These are phyloP conservation scores for Lachancea dasiensis DNA, from an alignment of 805 yeast species.

Conservation along the genomic window DNA sequence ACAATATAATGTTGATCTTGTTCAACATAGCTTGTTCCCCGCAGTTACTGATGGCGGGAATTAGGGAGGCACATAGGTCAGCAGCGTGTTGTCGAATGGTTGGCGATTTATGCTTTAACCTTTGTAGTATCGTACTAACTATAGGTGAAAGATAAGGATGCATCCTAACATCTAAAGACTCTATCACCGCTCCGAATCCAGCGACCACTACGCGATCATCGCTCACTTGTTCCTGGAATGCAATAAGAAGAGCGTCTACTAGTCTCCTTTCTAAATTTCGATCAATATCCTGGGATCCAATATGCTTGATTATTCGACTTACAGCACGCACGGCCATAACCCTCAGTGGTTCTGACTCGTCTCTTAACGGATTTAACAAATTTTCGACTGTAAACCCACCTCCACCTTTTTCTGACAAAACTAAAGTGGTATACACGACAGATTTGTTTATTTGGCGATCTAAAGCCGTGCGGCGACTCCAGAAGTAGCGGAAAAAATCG, in stretches of 20 bases:
- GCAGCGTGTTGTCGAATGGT: conserved; percentile 81
- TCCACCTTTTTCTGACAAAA: conserved; percentile 64
- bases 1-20: conserved; percentile 68
- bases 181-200: conserved; percentile 59
- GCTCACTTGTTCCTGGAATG: conserved; percentile 71
- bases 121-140: conserved; percentile 62
- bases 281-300: conserved; percentile 56
- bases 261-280: conserved; percentile 57
- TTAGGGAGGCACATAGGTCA: conserved; percentile 59
- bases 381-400: conserved; percentile 52
- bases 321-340: conserved; percentile 72
- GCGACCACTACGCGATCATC: conserved; percentile 51
- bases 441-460: conserved; percentile 51
- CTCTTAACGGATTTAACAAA: conserved; percentile 57
- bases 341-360: conserved; percentile 76
- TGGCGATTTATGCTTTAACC: conserved; percentile 65
- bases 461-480: conserved; percentile 78
- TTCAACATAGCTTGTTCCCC: conserved; percentile 55
- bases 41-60: conserved; percentile 61
- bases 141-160: conserved; percentile 70
- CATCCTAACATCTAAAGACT: conserved; percentile 55
- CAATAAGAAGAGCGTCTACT: conserved; percentile 72
- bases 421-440: conserved; percentile 68
- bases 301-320: conserved; percentile 43
- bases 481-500: conserved; percentile 62